Conservation (phyloP, 306 rosid genomes). For the Castanospermum australe region DNA sequence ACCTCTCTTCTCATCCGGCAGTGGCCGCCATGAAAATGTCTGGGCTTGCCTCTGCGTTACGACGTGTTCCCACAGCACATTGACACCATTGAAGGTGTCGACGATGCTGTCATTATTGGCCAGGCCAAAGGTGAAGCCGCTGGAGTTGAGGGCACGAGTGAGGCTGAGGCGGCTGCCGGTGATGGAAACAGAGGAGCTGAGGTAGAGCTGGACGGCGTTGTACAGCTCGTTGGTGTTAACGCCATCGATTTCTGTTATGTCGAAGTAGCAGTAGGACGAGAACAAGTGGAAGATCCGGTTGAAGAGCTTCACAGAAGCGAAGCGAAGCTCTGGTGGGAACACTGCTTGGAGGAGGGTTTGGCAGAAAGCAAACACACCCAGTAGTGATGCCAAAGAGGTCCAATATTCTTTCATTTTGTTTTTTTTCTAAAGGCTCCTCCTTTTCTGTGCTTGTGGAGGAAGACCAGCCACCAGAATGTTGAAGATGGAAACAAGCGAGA, state of each 20-base stretch:
- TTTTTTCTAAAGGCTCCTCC: neutral
- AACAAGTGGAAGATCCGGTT: slow-evolving; percentile 59
- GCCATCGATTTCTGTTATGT: slow-evolving; percentile 93
- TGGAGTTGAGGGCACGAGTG: slow-evolving; percentile 83
- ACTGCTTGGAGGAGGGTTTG: slow-evolving; percentile 75
- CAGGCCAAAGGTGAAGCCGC: slow-evolving; percentile 80
- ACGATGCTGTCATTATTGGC: slow-evolving; percentile 85
- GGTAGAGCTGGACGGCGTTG: slow-evolving; percentile 95
- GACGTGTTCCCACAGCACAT: slow-evolving; percentile 88
- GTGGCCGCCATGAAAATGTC: slow-evolving; percentile 81
- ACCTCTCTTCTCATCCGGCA: slow-evolving; percentile 89
- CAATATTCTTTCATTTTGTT: slow-evolving; percentile 68
- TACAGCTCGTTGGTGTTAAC: slow-evolving; percentile 98
- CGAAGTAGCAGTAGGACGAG: slow-evolving; percentile 85
- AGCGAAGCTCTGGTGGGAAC: slow-evolving; percentile 93
- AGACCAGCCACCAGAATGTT: neutral
- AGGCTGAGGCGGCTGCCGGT: slow-evolving; percentile 72
- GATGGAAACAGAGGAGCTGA: slow-evolving; percentile 71
- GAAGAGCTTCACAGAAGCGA: slow-evolving; percentile 58
- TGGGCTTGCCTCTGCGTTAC: slow-evolving; percentile 79
- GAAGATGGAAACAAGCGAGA: neutral
- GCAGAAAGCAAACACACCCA: slow-evolving; percentile 86
- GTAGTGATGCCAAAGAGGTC: slow-evolving; percentile 78
- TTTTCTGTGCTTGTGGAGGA: neutral
- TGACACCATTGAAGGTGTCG: slow-evolving; percentile 68